Conservation (phyloP, 768 basidiomycete genomes). For the Serendipita sp. region DNA sequence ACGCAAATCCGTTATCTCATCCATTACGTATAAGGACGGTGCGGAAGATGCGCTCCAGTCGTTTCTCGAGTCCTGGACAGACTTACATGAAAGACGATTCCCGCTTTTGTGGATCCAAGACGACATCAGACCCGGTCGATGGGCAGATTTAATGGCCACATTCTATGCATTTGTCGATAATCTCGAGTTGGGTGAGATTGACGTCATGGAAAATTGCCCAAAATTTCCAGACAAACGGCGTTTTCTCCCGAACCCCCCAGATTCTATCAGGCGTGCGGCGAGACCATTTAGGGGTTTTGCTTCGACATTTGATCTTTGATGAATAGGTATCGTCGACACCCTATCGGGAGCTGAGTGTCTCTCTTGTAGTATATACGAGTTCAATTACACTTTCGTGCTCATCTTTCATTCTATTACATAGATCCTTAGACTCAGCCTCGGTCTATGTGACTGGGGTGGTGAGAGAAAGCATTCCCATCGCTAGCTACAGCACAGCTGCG, state of each 20-base stretch:
- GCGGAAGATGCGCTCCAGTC: neutral
- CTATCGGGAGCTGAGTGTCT: no score
- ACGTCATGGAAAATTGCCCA: neutral
- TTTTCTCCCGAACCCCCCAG: neutral
- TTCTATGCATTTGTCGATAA: neutral
- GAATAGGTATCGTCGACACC: no score
- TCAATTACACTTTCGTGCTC: no score
- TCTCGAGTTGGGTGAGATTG: neutral
- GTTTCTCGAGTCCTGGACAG: neutral
- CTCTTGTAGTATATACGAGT: no score
- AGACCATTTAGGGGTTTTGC: no score
- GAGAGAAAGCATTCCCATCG: no score
- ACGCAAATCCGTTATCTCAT: neutral
- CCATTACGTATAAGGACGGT: neutral
- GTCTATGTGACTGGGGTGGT: no score
- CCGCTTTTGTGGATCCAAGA: neutral
- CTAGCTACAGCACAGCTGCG: no score
- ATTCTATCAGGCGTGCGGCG: no score
- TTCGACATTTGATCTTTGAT: no score
- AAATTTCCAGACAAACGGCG: neutral
- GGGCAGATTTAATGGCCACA: neutral
- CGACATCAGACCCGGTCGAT: neutral
- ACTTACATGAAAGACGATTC: neutral
- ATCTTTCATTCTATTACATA: no score
- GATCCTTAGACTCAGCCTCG: no score